Evolutionary conservation across 2,329 filamentous ascomycete species (phyloP).

Genomic region (Venturia aucupariae): DNA sequence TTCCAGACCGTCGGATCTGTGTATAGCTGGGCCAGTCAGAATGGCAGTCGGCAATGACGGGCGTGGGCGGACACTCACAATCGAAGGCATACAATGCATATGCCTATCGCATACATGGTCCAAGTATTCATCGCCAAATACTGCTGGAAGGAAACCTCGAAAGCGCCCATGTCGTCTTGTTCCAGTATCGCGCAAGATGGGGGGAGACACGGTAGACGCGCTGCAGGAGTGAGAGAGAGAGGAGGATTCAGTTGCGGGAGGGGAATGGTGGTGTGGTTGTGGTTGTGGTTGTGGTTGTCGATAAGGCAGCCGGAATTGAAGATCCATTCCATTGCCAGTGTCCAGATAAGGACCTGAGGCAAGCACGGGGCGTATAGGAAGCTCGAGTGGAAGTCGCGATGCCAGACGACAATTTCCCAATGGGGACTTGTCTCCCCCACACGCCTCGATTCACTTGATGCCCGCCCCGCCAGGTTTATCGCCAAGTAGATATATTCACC

Average conservation of each 20-base stretch:
- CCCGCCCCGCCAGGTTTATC: too few species aligned
- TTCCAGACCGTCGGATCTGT: conserved; percentile 13
- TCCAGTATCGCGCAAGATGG: too few species aligned
- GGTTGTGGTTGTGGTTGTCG: background rate
- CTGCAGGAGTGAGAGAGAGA: background rate
- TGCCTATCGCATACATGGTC: conserved; percentile 17
- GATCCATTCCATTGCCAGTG: too few species aligned
- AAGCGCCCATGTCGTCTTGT: background rate
- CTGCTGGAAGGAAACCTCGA: conserved; percentile 3
- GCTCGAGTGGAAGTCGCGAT: background rate
- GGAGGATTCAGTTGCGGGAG: background rate
- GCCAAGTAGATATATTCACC: too few species aligned
- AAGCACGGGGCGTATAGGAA: background rate
- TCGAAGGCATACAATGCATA: conserved; percentile 16
- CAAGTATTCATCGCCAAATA: conserved; percentile 17
- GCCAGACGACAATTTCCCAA: background rate
- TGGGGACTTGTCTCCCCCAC: background rate
- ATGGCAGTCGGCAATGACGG: background rate
- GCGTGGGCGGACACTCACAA: conserved; percentile 14
- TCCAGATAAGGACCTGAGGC: too few species aligned
- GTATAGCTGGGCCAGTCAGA: conserved; percentile 15
- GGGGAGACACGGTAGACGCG: too few species aligned
- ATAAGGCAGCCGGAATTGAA: too few species aligned
- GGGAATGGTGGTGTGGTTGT: background rate
- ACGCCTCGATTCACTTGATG: background rate